A percentile compares a stretch with the other conserved stretches of the same genome.
Evolutionary conservation across 257 asterid genomes (phyloP).

Genomic region (Nicotiana knightiana): DNA sequence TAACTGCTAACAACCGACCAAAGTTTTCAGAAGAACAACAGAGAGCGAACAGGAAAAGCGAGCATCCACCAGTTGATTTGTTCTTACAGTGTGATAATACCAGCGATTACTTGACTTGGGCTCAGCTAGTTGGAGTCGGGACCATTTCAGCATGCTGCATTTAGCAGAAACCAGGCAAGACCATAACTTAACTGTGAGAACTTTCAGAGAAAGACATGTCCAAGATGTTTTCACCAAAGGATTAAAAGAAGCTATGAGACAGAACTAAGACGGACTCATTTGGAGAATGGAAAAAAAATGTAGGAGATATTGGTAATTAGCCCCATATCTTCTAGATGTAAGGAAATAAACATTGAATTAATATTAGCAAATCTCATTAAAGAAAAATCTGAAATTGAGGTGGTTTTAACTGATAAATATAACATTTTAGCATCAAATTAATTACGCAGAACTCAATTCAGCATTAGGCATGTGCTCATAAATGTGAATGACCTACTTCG

Average conservation of each 20-base stretch:
- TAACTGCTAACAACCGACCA: background rate
- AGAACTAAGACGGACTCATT: background rate
- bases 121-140: background rate
- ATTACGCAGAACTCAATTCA: background rate
- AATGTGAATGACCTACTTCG: background rate
- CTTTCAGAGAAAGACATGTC: background rate
- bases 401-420: background rate
- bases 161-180: background rate
- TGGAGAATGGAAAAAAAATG: background rate
- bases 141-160: background rate
- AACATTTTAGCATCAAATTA: background rate
- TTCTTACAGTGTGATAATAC: background rate
- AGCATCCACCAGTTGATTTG: background rate
- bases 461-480: background rate
- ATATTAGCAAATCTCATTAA: too few relatives aligned
- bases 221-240: background rate
- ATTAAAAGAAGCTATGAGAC: background rate
- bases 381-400: background rate
- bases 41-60: background rate
- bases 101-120: background rate
- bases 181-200: background rate
- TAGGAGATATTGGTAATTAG: background rate
- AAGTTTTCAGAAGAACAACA: background rate
- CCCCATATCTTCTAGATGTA: background rate
- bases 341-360: too few relatives aligned